Conservation (phyloP, 768 basidiomycete genomes). For the Suillus fuscotomentosus region DNA sequence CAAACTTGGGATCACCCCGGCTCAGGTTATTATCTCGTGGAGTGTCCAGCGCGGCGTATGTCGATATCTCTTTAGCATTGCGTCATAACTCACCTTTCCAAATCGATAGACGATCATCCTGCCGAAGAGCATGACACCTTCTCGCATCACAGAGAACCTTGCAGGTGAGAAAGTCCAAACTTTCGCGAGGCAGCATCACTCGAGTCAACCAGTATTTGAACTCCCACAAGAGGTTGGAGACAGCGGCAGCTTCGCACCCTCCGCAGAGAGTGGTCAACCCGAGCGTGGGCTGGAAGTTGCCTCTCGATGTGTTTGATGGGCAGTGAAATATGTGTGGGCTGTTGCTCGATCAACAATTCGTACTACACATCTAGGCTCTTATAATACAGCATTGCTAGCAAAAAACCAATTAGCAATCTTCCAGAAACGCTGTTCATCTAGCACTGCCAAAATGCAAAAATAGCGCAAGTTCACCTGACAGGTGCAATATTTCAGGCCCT, state of each 20-base stretch:
- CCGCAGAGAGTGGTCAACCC: slow-evolving; percentile 59
- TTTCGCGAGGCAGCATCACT: background rate
- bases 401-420: background rate
- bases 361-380: background rate
- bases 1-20: slow-evolving; percentile 67
- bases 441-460: background rate
- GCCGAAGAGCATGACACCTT: slow-evolving; percentile 74
- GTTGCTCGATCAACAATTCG: background rate
- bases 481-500: background rate
- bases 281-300: slow-evolving; percentile 56
- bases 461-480: background rate
- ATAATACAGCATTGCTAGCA: background rate
- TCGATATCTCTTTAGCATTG: slow-evolving; percentile 4
- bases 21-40: slow-evolving; percentile 76
- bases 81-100: background rate
- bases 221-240: slow-evolving; percentile 38
- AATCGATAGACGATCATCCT: slow-evolving; percentile 58
- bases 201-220: slow-evolving; percentile 24
- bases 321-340: slow-evolving; percentile 15
- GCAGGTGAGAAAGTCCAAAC: slow-evolving; percentile 38
- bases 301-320: slow-evolving; percentile 62
- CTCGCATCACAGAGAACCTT: slow-evolving; percentile 68
- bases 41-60: slow-evolving; percentile 72
- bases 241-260: slow-evolving; percentile 43
- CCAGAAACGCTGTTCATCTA: background rate